Conservation (phyloP, 2,329 filamentous ascomycete species). For the Lasiodiplodia citricola region DNA sequence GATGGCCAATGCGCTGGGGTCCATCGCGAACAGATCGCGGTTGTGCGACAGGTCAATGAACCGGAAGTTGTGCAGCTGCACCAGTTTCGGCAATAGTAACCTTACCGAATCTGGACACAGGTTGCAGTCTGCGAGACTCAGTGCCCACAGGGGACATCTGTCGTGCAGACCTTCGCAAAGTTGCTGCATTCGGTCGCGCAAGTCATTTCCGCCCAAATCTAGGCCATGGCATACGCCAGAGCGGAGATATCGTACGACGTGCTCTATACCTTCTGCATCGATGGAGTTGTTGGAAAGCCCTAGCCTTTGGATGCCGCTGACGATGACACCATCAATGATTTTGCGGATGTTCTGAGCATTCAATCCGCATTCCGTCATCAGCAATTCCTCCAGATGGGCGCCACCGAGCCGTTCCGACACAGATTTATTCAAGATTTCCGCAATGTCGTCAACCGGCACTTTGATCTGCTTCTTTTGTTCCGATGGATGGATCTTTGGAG, state of each 20-base stretch:
- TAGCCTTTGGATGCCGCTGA: conserved; percentile 77
- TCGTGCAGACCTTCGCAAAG: conserved; percentile 59
- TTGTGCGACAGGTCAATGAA: conserved; percentile 96
- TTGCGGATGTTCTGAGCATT: conserved; percentile 72
- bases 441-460: conserved; percentile 53
- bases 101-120: conserved; percentile 74
- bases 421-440: conserved; percentile 73
- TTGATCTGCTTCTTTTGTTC: conserved; percentile 27
- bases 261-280: conserved; percentile 72
- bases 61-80: conserved; percentile 72
- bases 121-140: conserved; percentile 87
- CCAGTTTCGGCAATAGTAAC: conserved; percentile 75
- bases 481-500: conserved; percentile 49
- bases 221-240: conserved; percentile 83
- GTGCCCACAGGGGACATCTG: conserved; percentile 70
- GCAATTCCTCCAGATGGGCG: conserved; percentile 77
- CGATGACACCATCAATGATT: conserved; percentile 81
- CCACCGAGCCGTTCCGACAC: conserved; percentile 79
- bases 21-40: conserved; percentile 73
- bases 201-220: conserved; percentile 85
- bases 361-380: conserved; percentile 79
- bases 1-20: conserved; percentile 74
- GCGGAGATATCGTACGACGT: conserved; percentile 77
- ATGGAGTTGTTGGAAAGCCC: conserved; percentile 84
- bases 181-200: conserved; percentile 53